Evolutionary conservation across 2,329 filamentous ascomycete genomes (phyloP), one percentile per base, ranked within the genome.

Genomic region (Phyllosticta citriasiana): DNA sequence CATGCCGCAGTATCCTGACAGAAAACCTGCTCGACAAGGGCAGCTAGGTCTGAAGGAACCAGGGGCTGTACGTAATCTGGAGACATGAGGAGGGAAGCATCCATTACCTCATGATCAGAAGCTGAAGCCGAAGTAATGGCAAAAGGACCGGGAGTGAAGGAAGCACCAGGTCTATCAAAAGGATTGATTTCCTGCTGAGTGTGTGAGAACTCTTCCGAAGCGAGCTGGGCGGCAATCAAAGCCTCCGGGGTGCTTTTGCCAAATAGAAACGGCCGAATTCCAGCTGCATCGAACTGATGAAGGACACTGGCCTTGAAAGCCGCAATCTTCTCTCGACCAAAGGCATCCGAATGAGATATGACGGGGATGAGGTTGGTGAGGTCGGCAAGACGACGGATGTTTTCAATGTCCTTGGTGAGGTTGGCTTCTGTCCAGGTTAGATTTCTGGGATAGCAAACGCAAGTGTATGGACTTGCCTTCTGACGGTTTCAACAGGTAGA

Each of bases 51-150:
- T 8, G 91, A 94, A 0, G 83, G 75, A 2, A 89, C 76, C 4
- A 97, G 79, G 0, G 93, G 93, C 64, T 90, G 87, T 14, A 94
- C 79, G 70, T 97, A 97, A 68, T 94, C 89, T 0, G 92, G 87
- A 61, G 87, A 91, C 93, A 97, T 97, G 19, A 97, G 81, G 0
- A 96, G 79, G 68, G 91, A 96, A 19, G 92, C 93, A 71, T 97
- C 93, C 87, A 97, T 95, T 53, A 82, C 85, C 50, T 96, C 90
- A 63, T 85, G 77, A 67, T 97, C 91, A 24, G 83, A 82, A 1
- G 82, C 84, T 25, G 83, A 79, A 12, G 83, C 83, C 22, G 88
- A 94, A 1, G 93, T 97, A 22, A 96, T 81, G 0, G 89, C 85
- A 69, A 89, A 95, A 87, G 84, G 62, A 77, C 77, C 55, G 53